Conservation (phyloP, 495 filamentous ascomycete species). For the Sordaria brevicollis region DNA sequence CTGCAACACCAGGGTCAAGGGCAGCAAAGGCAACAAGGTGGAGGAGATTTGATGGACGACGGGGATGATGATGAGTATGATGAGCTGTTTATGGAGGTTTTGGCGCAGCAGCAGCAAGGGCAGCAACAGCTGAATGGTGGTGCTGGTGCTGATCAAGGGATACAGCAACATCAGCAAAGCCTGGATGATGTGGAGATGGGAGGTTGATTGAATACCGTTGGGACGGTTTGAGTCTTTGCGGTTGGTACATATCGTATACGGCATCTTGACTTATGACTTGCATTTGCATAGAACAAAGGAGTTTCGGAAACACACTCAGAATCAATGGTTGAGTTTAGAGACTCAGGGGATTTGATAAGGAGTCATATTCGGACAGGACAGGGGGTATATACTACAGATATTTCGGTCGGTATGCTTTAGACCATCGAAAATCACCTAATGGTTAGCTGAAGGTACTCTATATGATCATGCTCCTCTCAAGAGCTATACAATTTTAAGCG, state of each 20-base stretch:
- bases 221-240: background rate
- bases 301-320: background rate
- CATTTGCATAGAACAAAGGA: background rate
- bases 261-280: background rate
- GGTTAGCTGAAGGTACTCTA: background rate
- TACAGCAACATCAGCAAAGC: background rate
- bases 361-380: background rate
- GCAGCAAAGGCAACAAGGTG: background rate
- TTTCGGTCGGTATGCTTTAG: background rate
- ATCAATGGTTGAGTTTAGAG: background rate
- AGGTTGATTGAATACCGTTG: slow-evolving; percentile 1
- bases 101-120: slow-evolving; percentile 2
- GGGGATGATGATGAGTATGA: slow-evolving; percentile 43
- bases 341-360: background rate
- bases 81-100: slow-evolving; percentile 43
- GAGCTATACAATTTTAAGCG: background rate
- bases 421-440: background rate
- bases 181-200: slow-evolving; percentile 22
- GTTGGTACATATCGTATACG: background rate
- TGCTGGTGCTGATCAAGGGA: background rate
- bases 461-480: background rate
- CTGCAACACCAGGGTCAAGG: background rate
- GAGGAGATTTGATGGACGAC: slow-evolving; percentile 36
- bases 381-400: background rate
- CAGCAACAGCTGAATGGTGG: background rate